A percentile compares a stretch with the other conserved stretches of the same genome.
phyloP scores from a whole-genome alignment of 2,329 filamentous ascomycete species.

The Xylaria sp. region DNA sequence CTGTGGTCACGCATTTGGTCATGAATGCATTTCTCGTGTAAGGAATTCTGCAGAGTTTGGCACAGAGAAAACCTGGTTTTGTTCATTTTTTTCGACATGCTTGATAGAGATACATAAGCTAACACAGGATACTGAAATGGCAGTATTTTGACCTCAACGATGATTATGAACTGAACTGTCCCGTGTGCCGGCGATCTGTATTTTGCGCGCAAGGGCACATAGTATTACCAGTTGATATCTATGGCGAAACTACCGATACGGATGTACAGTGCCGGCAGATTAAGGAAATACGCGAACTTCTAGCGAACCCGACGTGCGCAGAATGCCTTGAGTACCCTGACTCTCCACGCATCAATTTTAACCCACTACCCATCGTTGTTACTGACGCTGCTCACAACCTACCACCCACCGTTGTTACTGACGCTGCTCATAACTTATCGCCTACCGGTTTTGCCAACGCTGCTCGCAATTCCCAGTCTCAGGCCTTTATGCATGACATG shows the following conservation, averaged over 20 bases:
- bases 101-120: background rate
- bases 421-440: too few relatives aligned
- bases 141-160: background rate
- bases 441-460: too few relatives aligned
- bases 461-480: too few relatives aligned
- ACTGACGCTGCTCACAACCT: too few relatives aligned
- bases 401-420: too few relatives aligned
- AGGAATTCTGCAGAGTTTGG: background rate
- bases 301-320: background rate
- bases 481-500: too few relatives aligned
- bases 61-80: background rate
- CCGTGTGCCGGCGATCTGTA: background rate
- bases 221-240: background rate
- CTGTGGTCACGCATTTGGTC: constrained; percentile 39
- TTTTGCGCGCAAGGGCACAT: background rate
- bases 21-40: constrained; percentile 22
- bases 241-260: background rate
- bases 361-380: too few relatives aligned
- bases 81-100: background rate
- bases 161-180: background rate
- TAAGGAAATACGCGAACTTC: background rate
- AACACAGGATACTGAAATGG: background rate
- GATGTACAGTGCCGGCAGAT: background rate
- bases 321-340: too few relatives aligned
- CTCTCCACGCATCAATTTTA: too few relatives aligned